phyloP scores from a whole-genome alignment of 805 yeast species.

The Saturnispora gosingensis region DNA sequence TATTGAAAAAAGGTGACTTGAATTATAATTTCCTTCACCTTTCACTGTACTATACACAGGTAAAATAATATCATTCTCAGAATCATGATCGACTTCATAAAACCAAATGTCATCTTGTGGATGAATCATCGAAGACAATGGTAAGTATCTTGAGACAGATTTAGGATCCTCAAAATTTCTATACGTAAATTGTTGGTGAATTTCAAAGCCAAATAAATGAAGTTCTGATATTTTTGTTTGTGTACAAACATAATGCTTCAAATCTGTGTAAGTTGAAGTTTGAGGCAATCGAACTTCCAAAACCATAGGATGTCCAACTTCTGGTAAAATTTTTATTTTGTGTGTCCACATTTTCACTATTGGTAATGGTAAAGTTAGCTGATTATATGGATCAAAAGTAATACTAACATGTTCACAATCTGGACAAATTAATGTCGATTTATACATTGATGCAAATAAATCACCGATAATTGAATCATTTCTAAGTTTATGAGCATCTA shows the following conservation, averaged over 20 bases:
- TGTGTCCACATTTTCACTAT: slow-evolving; percentile 64
- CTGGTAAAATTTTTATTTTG: slow-evolving; percentile 53
- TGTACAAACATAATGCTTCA: slow-evolving; percentile 51
- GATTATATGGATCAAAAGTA: slow-evolving; percentile 91
- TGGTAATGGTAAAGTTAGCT: slow-evolving; percentile 83
- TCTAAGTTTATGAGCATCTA: slow-evolving; percentile 70
- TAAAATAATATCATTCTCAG: slow-evolving; percentile 43
- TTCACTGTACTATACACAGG: slow-evolving; percentile 48
- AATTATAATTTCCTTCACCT: slow-evolving; percentile 27
- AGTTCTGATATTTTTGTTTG: slow-evolving; percentile 31
- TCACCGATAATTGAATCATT: slow-evolving; percentile 83
- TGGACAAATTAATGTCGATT: slow-evolving; percentile 86
- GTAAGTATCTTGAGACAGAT: slow-evolving; percentile 50
- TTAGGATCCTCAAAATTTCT: slow-evolving; percentile 51
- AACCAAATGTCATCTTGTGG: slow-evolving; percentile 56
- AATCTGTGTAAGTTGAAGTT: slow-evolving; percentile 51
- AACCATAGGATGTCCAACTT: slow-evolving; percentile 36
- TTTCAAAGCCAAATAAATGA: slow-evolving; percentile 44
- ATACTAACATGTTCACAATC: slow-evolving; percentile 68
- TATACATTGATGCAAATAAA: slow-evolving; percentile 82
- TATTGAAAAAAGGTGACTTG: slow-evolving; percentile 50
- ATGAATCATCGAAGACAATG: slow-evolving; percentile 58
- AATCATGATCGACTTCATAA: slow-evolving; percentile 34
- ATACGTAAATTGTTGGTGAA: slow-evolving; percentile 62
- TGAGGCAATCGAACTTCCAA: slow-evolving; percentile 69